phyloP scores from a whole-genome alignment of 2,329 filamentous ascomycete genomes.

The Biscogniauxia sp. region DNA sequence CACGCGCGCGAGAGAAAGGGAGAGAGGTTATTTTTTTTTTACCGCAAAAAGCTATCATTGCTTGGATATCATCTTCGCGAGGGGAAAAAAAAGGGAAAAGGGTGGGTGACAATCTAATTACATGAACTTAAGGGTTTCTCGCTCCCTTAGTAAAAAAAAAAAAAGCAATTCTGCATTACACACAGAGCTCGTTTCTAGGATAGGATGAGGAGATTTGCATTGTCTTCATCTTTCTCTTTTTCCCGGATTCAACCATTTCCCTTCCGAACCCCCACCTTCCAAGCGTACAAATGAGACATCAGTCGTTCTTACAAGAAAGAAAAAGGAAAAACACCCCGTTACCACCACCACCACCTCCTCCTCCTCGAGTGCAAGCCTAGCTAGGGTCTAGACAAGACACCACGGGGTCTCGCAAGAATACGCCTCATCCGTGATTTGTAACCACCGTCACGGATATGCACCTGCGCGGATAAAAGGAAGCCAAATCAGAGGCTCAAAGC shows the following conservation, averaged over 20 bases:
- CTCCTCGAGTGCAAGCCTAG: background rate
- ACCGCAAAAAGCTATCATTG: constrained; percentile 10
- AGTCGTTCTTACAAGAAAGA: constrained; percentile 19
- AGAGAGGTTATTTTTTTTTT: constrained; percentile 9
- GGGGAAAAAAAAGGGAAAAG: constrained; percentile 4
- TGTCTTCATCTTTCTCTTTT: background rate
- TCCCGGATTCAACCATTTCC: background rate
- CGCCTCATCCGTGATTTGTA: background rate
- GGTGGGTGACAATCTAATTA: constrained; percentile 26
- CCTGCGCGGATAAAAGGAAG: constrained; percentile 11
- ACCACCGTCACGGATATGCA: constrained; percentile 28
- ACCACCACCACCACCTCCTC: no score
- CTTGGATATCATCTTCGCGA: constrained; percentile 26
- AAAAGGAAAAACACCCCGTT: no score
- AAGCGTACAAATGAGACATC: background rate
- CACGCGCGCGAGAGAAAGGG: background rate
- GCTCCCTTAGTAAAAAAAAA: constrained; percentile 3
- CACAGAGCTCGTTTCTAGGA: constrained; percentile 7
- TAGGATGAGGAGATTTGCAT: constrained; percentile 3
- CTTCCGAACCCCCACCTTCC: no score
- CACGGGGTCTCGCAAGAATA: constrained; percentile 18
- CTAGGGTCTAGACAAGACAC: constrained; percentile 8
- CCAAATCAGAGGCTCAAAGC: constrained; percentile 20
- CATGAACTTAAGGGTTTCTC: constrained; percentile 18
- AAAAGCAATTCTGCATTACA: constrained; percentile 7